phyloP scores from a whole-genome alignment of 2,329 filamentous ascomycete genomes.

The Byssothecium circinans region DNA sequence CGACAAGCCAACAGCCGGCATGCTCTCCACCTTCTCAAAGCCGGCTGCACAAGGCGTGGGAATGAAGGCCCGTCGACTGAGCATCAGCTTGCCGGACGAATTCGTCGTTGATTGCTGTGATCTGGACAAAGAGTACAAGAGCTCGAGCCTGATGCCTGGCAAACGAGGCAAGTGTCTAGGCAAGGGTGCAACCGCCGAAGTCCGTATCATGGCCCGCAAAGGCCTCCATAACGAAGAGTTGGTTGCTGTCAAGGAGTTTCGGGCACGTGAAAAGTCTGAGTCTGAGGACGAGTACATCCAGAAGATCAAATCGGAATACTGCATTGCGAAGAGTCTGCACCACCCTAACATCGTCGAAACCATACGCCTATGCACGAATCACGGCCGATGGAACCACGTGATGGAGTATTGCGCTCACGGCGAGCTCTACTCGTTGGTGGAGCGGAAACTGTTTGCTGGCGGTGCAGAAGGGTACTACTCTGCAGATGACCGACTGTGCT shows the following conservation, averaged over 20 bases:
- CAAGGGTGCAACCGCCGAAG: slow-evolving; percentile 80
- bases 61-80: slow-evolving; percentile 77
- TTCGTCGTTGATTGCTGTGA: slow-evolving; percentile 72
- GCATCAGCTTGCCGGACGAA: slow-evolving; percentile 71
- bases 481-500: slow-evolving; percentile 71
- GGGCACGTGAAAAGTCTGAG: slow-evolving; percentile 70
- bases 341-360: slow-evolving; percentile 89
- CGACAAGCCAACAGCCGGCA: slow-evolving; percentile 34
- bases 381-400: slow-evolving; percentile 81
- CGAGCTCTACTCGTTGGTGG: slow-evolving; percentile 75
- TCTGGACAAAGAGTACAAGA: slow-evolving; percentile 69
- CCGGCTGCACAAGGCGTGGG: slow-evolving; percentile 69
- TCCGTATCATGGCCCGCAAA: slow-evolving; percentile 77
- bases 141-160: slow-evolving; percentile 66
- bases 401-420: slow-evolving; percentile 90
- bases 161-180: slow-evolving; percentile 75
- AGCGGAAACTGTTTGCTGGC: slow-evolving; percentile 57
- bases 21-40: slow-evolving; percentile 41
- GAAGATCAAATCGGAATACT: slow-evolving; percentile 90
- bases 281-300: slow-evolving; percentile 75
- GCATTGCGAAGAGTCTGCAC: slow-evolving; percentile 79
- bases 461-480: slow-evolving; percentile 58
- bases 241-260: slow-evolving; percentile 87
- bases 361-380: slow-evolving; percentile 70
- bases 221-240: slow-evolving; percentile 65